Percentiles rank a stretch among this genome's conserved stretches.
These are phyloP conservation scores for Clavariopsis aquatica DNA, from an alignment of 495 filamentous ascomycete genomes.

Conservation along the genomic window DNA sequence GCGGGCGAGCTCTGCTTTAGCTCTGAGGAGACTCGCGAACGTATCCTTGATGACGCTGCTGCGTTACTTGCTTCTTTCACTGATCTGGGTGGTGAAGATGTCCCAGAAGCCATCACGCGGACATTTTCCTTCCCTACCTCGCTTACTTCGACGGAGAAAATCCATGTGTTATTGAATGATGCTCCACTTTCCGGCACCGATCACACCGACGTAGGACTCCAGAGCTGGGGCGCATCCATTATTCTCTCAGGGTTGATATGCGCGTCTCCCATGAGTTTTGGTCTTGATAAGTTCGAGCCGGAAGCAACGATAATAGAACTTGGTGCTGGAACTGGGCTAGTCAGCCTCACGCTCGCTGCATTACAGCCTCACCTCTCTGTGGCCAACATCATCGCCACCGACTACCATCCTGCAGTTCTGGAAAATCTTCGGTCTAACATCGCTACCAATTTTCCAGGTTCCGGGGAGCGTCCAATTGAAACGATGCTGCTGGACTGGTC, in stretches of 20 bases:
- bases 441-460: conserved; percentile 6
- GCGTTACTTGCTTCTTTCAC: conserved; percentile 25
- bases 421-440: conserved; percentile 24
- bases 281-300: not conserved
- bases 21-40: conserved; percentile 9
- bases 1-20: conserved; percentile 11
- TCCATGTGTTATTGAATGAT: conserved; percentile 23
- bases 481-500: conserved; percentile 26
- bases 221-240: conserved; percentile 33
- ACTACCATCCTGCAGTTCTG: conserved; percentile 29
- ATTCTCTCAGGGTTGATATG: conserved; percentile 21
- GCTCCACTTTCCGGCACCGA: conserved; percentile 31
- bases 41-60: conserved; percentile 22
- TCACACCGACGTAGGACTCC: conserved; percentile 31
- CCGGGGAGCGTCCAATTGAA: not conserved
- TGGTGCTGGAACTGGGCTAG: conserved; percentile 28
- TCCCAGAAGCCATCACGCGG: conserved; percentile 10
- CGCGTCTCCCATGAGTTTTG: conserved; percentile 8
- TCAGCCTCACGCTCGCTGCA: conserved; percentile 20
- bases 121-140: conserved; percentile 17
- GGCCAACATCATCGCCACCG: conserved; percentile 15
- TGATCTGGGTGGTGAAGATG: not conserved
- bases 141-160: not conserved
- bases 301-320: conserved; percentile 18
- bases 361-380: conserved; percentile 3